phyloP scores from a whole-genome alignment of 2,329 filamentous ascomycete species.

The Stachybotrys elegans region DNA sequence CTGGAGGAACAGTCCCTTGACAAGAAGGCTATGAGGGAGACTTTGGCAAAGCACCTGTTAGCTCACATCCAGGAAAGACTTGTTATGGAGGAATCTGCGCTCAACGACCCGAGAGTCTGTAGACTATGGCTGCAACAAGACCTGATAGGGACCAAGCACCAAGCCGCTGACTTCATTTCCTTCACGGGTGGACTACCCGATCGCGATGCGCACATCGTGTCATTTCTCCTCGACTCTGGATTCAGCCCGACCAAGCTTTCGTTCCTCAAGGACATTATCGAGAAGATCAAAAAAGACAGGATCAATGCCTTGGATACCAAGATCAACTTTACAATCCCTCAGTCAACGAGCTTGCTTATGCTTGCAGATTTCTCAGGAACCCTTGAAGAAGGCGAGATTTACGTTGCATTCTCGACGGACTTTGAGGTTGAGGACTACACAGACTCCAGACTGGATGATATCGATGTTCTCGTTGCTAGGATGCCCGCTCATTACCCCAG shows the following conservation, averaged over 20 bases:
- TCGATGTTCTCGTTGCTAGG: conserved; percentile 62
- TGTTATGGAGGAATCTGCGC: conserved; percentile 41
- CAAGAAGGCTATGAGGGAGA: conserved; percentile 34
- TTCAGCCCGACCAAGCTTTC: conserved; percentile 47
- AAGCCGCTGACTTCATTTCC: conserved; percentile 34
- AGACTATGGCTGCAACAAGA: conserved; percentile 49
- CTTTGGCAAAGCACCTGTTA: conserved; percentile 44
- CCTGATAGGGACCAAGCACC: conserved; percentile 21
- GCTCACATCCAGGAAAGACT: conserved; percentile 48
- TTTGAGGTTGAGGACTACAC: conserved; percentile 52
- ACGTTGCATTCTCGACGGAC: conserved; percentile 62
- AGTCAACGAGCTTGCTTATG: conserved; percentile 61
- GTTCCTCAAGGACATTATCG: conserved; percentile 44
- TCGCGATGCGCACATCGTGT: conserved; percentile 44
- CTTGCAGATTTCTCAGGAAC: conserved; percentile 60
- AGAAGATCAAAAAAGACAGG: conserved; percentile 41
- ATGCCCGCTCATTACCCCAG: conserved; percentile 65
- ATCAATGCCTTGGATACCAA: conserved; percentile 49
- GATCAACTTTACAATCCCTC: conserved; percentile 55
- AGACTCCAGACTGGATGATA: conserved; percentile 48
- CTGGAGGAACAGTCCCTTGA: conserved; percentile 55
- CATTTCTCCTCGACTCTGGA: conserved; percentile 52
- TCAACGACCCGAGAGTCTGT: conserved; percentile 45
- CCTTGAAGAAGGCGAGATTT: conserved; percentile 61
- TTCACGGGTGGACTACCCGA: conserved; percentile 48